These are phyloP conservation scores for Leishmania amazonensis DNA, from an alignment of 208 protist species.

Conservation along the genomic window DNA sequence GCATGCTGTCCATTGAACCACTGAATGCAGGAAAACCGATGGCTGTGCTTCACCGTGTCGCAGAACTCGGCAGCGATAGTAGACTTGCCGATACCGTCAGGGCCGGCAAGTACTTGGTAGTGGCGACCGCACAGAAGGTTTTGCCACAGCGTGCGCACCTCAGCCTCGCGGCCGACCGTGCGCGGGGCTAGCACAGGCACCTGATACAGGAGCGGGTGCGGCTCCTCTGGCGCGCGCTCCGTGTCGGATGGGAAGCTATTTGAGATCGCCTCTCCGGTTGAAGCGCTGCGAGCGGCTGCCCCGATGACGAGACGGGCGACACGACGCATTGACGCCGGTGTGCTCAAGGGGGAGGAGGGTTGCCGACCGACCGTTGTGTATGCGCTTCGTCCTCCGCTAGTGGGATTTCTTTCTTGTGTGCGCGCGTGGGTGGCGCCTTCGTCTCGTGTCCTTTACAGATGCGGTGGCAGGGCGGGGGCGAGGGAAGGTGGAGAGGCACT, in stretches of 20 bases:
- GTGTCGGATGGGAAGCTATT: constrained; percentile 21
- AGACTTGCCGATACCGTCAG: constrained; percentile 89
- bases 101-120: constrained; percentile 67
- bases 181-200: constrained; percentile 55
- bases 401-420: background rate
- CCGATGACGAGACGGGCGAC: constrained; percentile 11
- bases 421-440: background rate
- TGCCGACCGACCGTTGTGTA: background rate
- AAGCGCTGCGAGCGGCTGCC: background rate
- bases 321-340: constrained; percentile 14
- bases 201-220: constrained; percentile 74
- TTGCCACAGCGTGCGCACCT: constrained; percentile 83
- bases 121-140: constrained; percentile 70
- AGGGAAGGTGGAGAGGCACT: background rate
- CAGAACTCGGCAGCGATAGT: constrained; percentile 86
- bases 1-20: constrained; percentile 71
- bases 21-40: constrained; percentile 87
- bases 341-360: background rate
- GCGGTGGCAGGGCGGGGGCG: background rate
- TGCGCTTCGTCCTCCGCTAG: too few species aligned
- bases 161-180: constrained; percentile 63
- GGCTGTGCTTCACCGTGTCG: constrained; percentile 62
- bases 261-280: constrained; percentile 20
- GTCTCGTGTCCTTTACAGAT: background rate
- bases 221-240: constrained; percentile 17